Conservation (phyloP, 768 basidiomycete genomes). For the Mycena sanguinolenta region DNA sequence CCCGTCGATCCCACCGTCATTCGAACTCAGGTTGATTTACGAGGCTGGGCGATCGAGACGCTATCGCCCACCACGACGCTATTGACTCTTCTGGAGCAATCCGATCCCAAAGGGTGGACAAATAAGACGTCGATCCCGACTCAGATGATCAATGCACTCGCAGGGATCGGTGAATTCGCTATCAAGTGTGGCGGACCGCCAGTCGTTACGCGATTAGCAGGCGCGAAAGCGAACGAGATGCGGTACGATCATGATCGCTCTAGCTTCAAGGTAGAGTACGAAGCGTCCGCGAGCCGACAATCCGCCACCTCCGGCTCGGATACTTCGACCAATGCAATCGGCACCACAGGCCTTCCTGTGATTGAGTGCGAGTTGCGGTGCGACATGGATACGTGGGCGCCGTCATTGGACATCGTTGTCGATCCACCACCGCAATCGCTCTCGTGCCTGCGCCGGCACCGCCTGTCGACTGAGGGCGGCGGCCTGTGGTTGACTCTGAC, state of each 20-base stretch:
- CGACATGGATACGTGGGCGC: conserved; percentile 91
- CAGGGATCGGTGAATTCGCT: conserved; percentile 94
- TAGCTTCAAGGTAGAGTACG: conserved; percentile 88
- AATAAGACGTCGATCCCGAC: conserved; percentile 94
- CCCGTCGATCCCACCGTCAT: conserved; percentile 82
- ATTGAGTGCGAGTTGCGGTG: conserved; percentile 94
- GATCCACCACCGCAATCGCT: conserved; percentile 93
- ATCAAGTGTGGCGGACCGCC: conserved; percentile 97
- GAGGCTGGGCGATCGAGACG: conserved; percentile 97
- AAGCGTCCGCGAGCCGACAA: conserved; percentile 68
- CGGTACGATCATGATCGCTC: conserved; percentile 91
- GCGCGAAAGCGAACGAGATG: conserved; percentile 79
- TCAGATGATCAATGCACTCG: conserved; percentile 91
- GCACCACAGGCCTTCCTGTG: conserved; percentile 55
- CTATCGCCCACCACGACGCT: conserved; percentile 95
- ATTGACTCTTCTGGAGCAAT: conserved; percentile 94
- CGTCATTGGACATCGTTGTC: conserved; percentile 87
- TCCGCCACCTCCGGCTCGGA: conserved; percentile 40
- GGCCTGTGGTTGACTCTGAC: conserved; percentile 95
- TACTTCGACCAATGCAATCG: conserved; percentile 43
- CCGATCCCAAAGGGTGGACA: conserved; percentile 97
- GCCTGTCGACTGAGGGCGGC: conserved; percentile 87
- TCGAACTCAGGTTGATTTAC: conserved; percentile 96
- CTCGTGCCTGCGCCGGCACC: conserved; percentile 87
- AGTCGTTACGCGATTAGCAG: conserved; percentile 84